A percentile compares a stretch with the other conserved stretches of the same genome.
These are phyloP conservation scores for Eutrema heterophyllum DNA, from an alignment of 345 rosid genomes.

Conservation along the genomic window DNA sequence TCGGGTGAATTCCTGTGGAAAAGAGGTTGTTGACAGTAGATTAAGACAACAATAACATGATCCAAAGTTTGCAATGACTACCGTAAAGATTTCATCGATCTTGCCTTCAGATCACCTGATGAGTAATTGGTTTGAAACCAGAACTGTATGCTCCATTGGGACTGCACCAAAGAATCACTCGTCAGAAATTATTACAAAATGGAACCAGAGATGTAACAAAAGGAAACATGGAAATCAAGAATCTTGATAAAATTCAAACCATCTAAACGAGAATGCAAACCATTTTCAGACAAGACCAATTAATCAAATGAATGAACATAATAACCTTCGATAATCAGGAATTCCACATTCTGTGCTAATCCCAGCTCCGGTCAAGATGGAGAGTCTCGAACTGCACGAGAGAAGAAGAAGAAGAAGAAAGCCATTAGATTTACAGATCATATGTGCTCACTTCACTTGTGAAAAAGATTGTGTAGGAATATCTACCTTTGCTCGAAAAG, in stretches of 20 bases:
- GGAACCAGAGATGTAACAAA: background rate
- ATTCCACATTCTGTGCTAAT: conserved; percentile 92
- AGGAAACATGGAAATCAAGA: background rate
- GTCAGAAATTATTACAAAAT: background rate
- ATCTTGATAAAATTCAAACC: background rate
- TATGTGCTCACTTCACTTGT: background rate
- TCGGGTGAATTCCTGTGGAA: conserved; percentile 62
- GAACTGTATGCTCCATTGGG: conserved; percentile 98
- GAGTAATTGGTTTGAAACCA: conserved; percentile 93
- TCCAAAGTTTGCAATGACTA: background rate
- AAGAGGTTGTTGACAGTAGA: background rate
- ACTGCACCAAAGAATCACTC: conserved; percentile 36
- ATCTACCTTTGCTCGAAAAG: conserved; percentile 65
- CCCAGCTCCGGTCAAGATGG: conserved; percentile 90
- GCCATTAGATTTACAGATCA: background rate
- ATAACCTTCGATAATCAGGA: conserved; percentile 94
- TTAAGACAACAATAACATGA: background rate
- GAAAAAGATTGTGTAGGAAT: background rate
- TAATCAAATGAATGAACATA: background rate
- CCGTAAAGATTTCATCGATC: conserved; percentile 26
- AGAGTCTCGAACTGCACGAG: conserved; percentile 53
- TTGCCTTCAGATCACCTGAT: conserved; percentile 89
- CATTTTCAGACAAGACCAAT: background rate
- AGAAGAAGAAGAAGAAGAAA: background rate
- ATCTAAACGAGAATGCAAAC: background rate